Percentiles rank a stretch among this genome's conserved stretches.
Evolutionary conservation across 2,329 filamentous ascomycete species (phyloP).

Genomic region (Botrytis fragariae): DNA sequence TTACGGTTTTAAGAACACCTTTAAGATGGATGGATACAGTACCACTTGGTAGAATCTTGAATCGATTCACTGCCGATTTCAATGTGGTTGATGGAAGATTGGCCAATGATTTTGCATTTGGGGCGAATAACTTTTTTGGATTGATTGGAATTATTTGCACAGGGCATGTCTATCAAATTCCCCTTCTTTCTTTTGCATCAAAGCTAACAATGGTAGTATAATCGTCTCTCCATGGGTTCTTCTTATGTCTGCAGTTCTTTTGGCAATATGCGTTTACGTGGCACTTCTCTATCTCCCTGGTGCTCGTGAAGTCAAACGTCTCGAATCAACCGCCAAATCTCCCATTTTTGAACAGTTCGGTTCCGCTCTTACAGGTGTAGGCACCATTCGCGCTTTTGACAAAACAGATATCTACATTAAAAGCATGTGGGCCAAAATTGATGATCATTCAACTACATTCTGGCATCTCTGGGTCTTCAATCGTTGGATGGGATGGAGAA

Average conservation of each 20-base stretch:
- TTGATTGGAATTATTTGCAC: conserved; percentile 66
- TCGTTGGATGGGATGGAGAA: conserved; percentile 73
- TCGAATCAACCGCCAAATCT: conserved; percentile 74
- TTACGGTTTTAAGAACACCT: conserved; percentile 66
- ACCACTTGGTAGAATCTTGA: conserved; percentile 72
- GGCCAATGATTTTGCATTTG: conserved; percentile 60
- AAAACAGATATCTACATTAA: conserved; percentile 65
- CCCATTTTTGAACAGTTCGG: conserved; percentile 81
- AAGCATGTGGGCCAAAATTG: conserved; percentile 67
- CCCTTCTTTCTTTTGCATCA: conserved; percentile 51
- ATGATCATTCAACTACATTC: conserved; percentile 63
- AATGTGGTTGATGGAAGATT: conserved; percentile 68
- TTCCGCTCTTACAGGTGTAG: conserved; percentile 67
- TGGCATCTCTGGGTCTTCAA: conserved; percentile 72
- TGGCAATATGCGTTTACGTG: conserved; percentile 56
- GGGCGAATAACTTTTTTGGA: conserved; percentile 58
- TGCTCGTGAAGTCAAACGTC: conserved; percentile 71
- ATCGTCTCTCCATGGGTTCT: conserved; percentile 69
- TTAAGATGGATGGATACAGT: conserved; percentile 80
- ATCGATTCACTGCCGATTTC: conserved; percentile 77
- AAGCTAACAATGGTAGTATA: conserved; percentile 40
- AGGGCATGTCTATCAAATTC: conserved; percentile 40
- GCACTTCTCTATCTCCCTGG: conserved; percentile 64
- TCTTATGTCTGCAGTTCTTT: conserved; percentile 56
- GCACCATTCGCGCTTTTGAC: conserved; percentile 73